These are phyloP conservation scores for Saccharomyces jurei DNA, from an alignment of 805 yeast genomes.

Conservation along the genomic window DNA sequence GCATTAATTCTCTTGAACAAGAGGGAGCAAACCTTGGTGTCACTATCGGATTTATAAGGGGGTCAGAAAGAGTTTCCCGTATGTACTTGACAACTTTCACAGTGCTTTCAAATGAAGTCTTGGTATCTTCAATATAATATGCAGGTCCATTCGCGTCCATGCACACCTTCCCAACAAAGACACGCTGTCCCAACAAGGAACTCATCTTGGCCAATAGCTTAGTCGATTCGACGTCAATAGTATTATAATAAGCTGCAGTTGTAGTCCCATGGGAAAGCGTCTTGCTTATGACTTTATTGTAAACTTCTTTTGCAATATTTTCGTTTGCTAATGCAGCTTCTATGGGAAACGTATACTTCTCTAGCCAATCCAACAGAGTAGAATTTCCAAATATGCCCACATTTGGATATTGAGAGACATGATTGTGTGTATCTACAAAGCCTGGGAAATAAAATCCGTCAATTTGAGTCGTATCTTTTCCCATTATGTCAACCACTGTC, in stretches of 20 bases:
- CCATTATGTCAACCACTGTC: constrained; percentile 25
- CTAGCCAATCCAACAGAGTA: constrained; percentile 84
- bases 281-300: constrained; percentile 55
- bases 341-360: constrained; percentile 79
- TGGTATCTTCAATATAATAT: constrained; percentile 52
- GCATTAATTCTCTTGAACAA: constrained; percentile 58
- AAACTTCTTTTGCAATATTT: constrained; percentile 51
- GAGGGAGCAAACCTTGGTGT: constrained; percentile 95
- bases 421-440: constrained; percentile 74
- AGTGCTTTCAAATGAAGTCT: constrained; percentile 49
- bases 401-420: constrained; percentile 80
- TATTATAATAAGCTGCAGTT: constrained; percentile 84
- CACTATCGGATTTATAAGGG: constrained; percentile 59
- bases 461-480: not conserved
- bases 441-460: constrained; percentile 67
- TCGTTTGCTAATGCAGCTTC: constrained; percentile 60
- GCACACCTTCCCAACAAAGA: constrained; percentile 86
- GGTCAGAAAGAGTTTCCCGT: constrained; percentile 42
- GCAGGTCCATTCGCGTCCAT: constrained; percentile 82
- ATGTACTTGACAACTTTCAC: constrained; percentile 50
- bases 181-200: constrained; percentile 67
- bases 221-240: constrained; percentile 72
- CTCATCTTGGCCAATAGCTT: constrained; percentile 69
- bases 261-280: constrained; percentile 83
- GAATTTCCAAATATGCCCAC: constrained; percentile 76